Base-by-base conservation (phyloP, 2,329 filamentous ascomycete species). In the Pseudogymnoascus sp. region DNA sequence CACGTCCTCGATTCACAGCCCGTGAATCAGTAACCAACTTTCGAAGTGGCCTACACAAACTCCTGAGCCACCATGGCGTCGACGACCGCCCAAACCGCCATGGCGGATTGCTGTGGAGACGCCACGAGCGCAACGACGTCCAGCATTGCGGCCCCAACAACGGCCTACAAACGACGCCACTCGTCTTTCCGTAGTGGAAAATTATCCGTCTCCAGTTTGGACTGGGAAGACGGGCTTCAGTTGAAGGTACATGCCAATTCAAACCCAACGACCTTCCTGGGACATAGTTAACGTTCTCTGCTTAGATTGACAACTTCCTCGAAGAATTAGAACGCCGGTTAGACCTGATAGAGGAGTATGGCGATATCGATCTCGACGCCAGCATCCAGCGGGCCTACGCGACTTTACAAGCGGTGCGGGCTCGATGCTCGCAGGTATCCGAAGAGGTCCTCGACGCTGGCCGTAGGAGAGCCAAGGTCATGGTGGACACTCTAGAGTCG, bases 401-500 rank as follows among this genome's bases (percentile, higher is more conserved):
- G 14, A 96, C 92, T 0, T 79, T 99, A 1, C 88, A 93, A 70
- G 86, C 90, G 6, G 92, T 99, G 25, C 86, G 92, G 64, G 87
- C 91, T 66, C 86, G 91, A 68, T 99, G 94, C 74, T 91, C 90
- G 38, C 86, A 92, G 65, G 92, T 93, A 18, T 95, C 92, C 0
- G 93, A 91, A 64, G 93, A 94, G 71, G 84, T 97, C 54, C 85
- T 97, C 67, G 94, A 92, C 61, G 90, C 89, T 37, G 92, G 94
- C 20, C 87, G 90, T 59, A 85, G 90, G 65, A 84, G 92, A 63
- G 86, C 95, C 63, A 89, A 90, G 65, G 85, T 97, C 62, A 87
- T 97, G 77, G 91, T 99, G 35, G 93, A 97, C 69, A 96, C 92
- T 0, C 79, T 99, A 12, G 94, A 99, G 74, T 82, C 82, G 28